phyloP scores from a whole-genome alignment of 768 basidiomycete species.

The Leccinum longicurvipes region DNA sequence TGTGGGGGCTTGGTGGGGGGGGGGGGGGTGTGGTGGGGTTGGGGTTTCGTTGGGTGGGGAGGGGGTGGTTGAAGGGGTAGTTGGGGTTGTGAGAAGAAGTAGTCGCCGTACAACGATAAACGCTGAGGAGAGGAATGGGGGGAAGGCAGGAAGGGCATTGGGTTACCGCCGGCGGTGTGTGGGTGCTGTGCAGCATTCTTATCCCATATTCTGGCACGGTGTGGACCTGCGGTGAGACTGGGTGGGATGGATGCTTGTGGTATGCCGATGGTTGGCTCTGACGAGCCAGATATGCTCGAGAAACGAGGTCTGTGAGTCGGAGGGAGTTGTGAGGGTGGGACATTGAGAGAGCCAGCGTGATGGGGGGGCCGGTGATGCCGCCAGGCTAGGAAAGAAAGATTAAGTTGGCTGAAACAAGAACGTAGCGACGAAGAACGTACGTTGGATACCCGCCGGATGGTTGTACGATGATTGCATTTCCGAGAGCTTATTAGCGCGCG shows the following conservation, averaged over 20 bases:
- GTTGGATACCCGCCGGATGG: conserved; percentile 27
- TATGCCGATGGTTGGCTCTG: not conserved
- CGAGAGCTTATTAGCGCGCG: not conserved
- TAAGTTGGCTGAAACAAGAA: not conserved
- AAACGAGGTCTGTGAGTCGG: conserved; percentile 19
- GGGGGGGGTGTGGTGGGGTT: too few relatives aligned
- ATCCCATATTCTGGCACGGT: conserved; percentile 23
- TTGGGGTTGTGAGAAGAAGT: conserved; percentile 16
- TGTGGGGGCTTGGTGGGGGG: too few relatives aligned
- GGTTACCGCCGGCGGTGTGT: conserved; percentile 3
- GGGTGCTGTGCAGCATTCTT: conserved; percentile 8
- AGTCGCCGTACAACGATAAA: conserved; percentile 29
- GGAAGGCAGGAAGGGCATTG: conserved; percentile 1
- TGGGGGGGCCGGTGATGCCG: conserved; percentile 18
- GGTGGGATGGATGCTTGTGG: conserved; percentile 18
- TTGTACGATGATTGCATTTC: conserved; percentile 32
- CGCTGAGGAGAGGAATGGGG: conserved; percentile 11
- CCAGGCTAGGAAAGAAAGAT: conserved; percentile 16
- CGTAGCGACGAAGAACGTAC: not conserved
- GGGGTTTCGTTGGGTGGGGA: too few relatives aligned
- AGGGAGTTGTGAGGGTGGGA: conserved; percentile 8
- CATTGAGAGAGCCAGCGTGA: conserved; percentile 21
- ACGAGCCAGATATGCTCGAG: conserved; percentile 16
- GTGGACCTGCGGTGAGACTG: conserved; percentile 24
- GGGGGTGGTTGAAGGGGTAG: conserved; percentile 27